phyloP scores from a whole-genome alignment of 116 monocot genomes.

The Iris pallida region DNA sequence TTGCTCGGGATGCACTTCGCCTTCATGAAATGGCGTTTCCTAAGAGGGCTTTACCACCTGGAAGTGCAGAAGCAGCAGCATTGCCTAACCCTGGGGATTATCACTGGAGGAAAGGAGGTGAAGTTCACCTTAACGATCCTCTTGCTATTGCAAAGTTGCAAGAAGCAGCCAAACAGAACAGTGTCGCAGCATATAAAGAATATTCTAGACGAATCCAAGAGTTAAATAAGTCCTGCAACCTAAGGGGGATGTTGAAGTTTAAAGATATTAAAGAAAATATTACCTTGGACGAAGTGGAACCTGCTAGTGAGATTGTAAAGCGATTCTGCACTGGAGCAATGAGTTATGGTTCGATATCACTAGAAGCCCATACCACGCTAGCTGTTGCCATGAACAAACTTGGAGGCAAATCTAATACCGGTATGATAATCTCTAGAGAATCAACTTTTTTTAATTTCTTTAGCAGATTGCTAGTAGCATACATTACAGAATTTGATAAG shows the following conservation, averaged over 20 bases:
- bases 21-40: slow-evolving; percentile 94
- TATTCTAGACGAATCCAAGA: slow-evolving; percentile 83
- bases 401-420: slow-evolving; percentile 99
- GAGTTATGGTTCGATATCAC: slow-evolving; percentile 99
- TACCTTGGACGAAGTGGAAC: slow-evolving; percentile 83
- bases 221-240: slow-evolving; percentile 79
- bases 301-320: slow-evolving; percentile 87
- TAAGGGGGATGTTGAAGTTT: slow-evolving; percentile 92
- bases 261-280: slow-evolving; percentile 61
- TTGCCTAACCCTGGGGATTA: slow-evolving; percentile 95
- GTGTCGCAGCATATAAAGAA: slow-evolving; percentile 88
- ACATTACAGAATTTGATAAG: no score
- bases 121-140: slow-evolving; percentile 95
- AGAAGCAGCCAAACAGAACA: slow-evolving; percentile 83
- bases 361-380: slow-evolving; percentile 93
- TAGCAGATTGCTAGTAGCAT: no score
- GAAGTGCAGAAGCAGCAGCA: slow-evolving; percentile 82
- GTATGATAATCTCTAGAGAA: slow-evolving; percentile 39
- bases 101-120: slow-evolving; percentile 98
- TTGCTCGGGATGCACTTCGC: slow-evolving; percentile 77
- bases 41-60: slow-evolving; percentile 50
- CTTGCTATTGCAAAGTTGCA: slow-evolving; percentile 95
- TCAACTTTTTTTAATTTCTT: slow-evolving; percentile 14
- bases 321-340: slow-evolving; percentile 97
- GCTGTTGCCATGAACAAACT: slow-evolving; percentile 94